A percentile compares a stretch with the other conserved stretches of the same genome.
Conservation (phyloP, 2,329 filamentous ascomycete species). For the Botrytis deweyae region DNA sequence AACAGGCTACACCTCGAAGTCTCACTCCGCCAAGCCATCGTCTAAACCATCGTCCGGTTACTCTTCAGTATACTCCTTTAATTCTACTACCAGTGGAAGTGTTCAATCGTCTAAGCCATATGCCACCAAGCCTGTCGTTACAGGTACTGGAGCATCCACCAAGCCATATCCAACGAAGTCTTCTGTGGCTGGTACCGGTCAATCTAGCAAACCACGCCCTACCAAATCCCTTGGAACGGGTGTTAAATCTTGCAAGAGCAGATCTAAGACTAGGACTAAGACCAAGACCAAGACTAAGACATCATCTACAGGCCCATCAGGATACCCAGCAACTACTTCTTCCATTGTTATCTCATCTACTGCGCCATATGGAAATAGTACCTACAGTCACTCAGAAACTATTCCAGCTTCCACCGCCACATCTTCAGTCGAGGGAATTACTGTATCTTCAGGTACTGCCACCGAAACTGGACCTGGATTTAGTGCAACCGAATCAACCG, state of each 20-base stretch:
- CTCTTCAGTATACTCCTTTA: background rate
- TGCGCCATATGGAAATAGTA: slow-evolving; percentile 16
- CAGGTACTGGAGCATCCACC: background rate
- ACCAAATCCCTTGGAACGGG: slow-evolving; percentile 4
- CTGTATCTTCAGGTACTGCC: background rate
- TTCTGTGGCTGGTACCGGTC: background rate
- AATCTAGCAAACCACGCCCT: background rate
- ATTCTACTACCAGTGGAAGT: background rate
- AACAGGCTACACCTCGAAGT: background rate
- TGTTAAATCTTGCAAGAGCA: background rate
- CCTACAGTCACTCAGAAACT: background rate
- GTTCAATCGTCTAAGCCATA: background rate
- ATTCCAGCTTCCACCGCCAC: background rate
- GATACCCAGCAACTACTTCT: background rate
- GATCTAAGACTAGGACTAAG: slow-evolving; percentile 19
- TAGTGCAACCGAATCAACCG: background rate
- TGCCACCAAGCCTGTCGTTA: background rate
- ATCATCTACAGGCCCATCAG: background rate
- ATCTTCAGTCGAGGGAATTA: slow-evolving; percentile 7
- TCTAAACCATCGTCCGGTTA: slow-evolving; percentile 12
- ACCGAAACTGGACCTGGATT: background rate
- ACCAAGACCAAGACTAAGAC: slow-evolving; percentile 22
- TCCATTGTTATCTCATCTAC: background rate
- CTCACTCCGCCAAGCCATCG: background rate
- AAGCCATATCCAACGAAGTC: background rate